Conservation (phyloP, 148 eudicot species). For the Spergularia bocconei region DNA sequence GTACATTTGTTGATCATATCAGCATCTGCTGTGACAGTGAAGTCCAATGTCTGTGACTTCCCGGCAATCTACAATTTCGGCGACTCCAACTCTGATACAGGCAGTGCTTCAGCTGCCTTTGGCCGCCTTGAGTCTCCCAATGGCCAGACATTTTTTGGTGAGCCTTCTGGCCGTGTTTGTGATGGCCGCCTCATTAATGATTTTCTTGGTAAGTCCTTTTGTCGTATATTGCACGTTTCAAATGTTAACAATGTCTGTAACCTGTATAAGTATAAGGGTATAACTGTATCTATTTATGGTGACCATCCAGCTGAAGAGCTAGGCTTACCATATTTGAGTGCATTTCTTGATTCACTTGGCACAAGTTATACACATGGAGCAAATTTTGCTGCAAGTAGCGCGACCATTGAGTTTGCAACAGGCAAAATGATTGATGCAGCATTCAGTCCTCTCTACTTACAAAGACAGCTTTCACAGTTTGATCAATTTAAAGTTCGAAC, state of each 20-base stretch:
- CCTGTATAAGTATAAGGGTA: background rate
- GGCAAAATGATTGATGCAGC: slow-evolving; percentile 44
- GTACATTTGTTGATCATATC: too few species aligned
- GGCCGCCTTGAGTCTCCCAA: slow-evolving; percentile 46
- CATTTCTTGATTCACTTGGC: slow-evolving; percentile 61
- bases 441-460: slow-evolving; percentile 63
- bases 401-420: slow-evolving; percentile 60
- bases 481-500: slow-evolving; percentile 54
- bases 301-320: slow-evolving; percentile 48
- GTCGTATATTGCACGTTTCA: too few species aligned
- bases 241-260: background rate
- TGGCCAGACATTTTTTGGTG: slow-evolving; percentile 49
- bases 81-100: slow-evolving; percentile 75
- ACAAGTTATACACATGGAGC: slow-evolving; percentile 71
- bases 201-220: slow-evolving; percentile 47
- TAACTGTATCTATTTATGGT: background rate
- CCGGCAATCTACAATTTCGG: slow-evolving; percentile 79
- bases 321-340: slow-evolving; percentile 54
- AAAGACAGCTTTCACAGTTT: slow-evolving; percentile 58
- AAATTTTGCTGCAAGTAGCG: slow-evolving; percentile 64
- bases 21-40: too few species aligned
- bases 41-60: slow-evolving; percentile 1
- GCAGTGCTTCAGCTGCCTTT: slow-evolving; percentile 62
- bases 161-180: slow-evolving; percentile 48
- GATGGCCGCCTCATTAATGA: slow-evolving; percentile 65